Conservation (phyloP, 208 protist genomes). For the Strigomonas culicis region DNA sequence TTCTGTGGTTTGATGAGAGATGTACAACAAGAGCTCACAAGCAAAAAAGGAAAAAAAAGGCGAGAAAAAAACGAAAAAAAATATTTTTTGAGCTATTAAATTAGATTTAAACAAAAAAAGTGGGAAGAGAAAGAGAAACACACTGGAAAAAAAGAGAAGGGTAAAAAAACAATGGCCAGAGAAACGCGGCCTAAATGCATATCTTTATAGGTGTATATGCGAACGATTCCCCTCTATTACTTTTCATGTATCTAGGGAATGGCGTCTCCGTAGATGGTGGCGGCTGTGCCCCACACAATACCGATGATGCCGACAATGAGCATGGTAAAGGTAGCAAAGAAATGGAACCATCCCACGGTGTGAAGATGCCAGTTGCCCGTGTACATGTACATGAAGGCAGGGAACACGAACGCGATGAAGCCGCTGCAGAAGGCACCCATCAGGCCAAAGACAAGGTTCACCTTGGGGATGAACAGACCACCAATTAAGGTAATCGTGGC, state of each 20-base stretch:
- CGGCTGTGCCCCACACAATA: slow-evolving; percentile 54
- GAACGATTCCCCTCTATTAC: no score
- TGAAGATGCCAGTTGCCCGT: slow-evolving; percentile 35
- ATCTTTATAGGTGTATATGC: no score
- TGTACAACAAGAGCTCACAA: no score
- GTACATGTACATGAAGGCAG: slow-evolving; percentile 72
- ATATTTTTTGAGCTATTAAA: neutral
- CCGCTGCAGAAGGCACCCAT: slow-evolving; percentile 63
- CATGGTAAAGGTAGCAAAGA: slow-evolving; percentile 50
- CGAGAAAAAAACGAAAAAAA: no score
- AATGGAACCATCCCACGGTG: slow-evolving; percentile 43
- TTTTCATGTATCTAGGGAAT: no score
- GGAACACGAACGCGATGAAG: slow-evolving; percentile 73
- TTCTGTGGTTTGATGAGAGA: no score
- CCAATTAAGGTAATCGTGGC: slow-evolving; percentile 33
- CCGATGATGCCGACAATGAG: slow-evolving; percentile 65
- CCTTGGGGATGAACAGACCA: slow-evolving; percentile 68
- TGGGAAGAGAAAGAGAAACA: no score
- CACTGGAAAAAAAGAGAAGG: no score
- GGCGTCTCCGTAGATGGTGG: slow-evolving; percentile 51
- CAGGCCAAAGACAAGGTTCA: slow-evolving; percentile 69
- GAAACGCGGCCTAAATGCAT: no score
- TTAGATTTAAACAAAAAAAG: no score
- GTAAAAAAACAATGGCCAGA: no score
- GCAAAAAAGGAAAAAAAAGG: no score